Base-by-base conservation (phyloP, 108 stramenopile species). In the Licmophora abbreviata region DNA sequence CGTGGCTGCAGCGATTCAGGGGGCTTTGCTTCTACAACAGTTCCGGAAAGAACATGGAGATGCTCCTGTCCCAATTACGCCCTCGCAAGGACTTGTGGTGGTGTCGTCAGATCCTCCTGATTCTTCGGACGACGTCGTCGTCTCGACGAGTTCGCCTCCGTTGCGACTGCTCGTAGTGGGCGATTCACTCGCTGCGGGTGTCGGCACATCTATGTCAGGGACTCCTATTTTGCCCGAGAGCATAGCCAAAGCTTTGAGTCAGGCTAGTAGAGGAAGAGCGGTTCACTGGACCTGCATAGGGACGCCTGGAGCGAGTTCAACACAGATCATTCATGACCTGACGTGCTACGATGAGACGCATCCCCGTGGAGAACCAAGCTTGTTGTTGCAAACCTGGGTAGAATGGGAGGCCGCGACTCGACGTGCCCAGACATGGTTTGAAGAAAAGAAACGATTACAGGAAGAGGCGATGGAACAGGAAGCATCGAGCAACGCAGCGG, bases 141-240 rank as follows among this genome's bases (percentile, higher is more conserved):
- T 35, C 34, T 35, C 12, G 34, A 11, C 34, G 12, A 9, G 10
- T 35, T 12, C 10, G n/a, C n/a, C n/a, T n/a, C n/a, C n/a, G n/a
- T n/a, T 79, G 4, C 64, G 75, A 33, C 37, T 84, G 9, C 49
- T 84, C 18, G 75, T 79, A 0, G 62, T 84, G 15, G 83, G 83
- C 35, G 83, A 84, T 43, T 84, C 83, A 0, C 33, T 84, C 40
- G 83, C 83, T 28, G 77, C 74, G 0, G 83, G 83, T 18, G 77
- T 79, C 5, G 83, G 83, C 3, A 63, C 68, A 37, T 61, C 71
- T 22, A 69, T 63, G 48, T 64, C 63, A 11, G 61, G 63, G 11
- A 66, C 71, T 4, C 77, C 83, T 0, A 57, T 72, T 32, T 49
- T 84, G n/a, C 83, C 83, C 7, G 77, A 79, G 51, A 51, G 61